These are phyloP conservation scores for Ophiocordyceps polyrhachis-furcata DNA, from an alignment of 2,329 filamentous ascomycete species.

Conservation along the genomic window DNA sequence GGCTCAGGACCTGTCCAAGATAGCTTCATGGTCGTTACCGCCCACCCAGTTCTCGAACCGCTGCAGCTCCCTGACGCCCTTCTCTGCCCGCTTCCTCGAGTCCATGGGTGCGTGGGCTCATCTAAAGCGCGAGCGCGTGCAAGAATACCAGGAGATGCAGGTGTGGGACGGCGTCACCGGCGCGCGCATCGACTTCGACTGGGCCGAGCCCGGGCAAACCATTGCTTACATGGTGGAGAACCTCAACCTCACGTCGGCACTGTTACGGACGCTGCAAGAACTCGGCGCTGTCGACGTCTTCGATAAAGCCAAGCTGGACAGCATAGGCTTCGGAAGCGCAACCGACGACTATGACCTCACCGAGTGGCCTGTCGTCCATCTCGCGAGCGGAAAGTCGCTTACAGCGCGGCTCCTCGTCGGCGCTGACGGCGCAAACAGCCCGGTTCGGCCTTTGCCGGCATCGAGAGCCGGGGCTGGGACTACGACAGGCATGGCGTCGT, in stretches of 20 bases:
- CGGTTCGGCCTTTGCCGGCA: constrained; percentile 79
- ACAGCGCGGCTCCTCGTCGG: constrained; percentile 75
- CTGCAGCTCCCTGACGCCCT: constrained; percentile 84
- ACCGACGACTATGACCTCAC: constrained; percentile 55
- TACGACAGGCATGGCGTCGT: constrained; percentile 83
- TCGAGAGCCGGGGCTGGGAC: constrained; percentile 78
- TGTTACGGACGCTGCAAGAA: constrained; percentile 53
- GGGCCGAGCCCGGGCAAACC: constrained; percentile 37
- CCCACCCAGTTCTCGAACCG: constrained; percentile 69
- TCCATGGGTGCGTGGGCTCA: constrained; percentile 73
- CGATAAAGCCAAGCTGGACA: constrained; percentile 58
- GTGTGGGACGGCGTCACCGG: constrained; percentile 93
- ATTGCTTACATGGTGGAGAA: constrained; percentile 98
- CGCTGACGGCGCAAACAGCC: constrained; percentile 87
- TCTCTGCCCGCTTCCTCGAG: constrained; percentile 67
- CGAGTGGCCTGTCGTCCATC: constrained; percentile 69
- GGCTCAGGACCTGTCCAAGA: constrained; percentile 62
- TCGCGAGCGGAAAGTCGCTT: constrained; percentile 49
- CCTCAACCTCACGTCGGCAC: constrained; percentile 62
- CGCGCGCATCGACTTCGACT: constrained; percentile 78
- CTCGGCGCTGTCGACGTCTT: constrained; percentile 52
- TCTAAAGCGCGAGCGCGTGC: constrained; percentile 52
- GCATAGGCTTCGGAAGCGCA: constrained; percentile 57
- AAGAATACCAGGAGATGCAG: constrained; percentile 89
- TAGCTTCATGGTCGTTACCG: constrained; percentile 46